Evolutionary conservation across 495 filamentous ascomycete species (phyloP).

Genomic region (Penicillium roqueforti): DNA sequence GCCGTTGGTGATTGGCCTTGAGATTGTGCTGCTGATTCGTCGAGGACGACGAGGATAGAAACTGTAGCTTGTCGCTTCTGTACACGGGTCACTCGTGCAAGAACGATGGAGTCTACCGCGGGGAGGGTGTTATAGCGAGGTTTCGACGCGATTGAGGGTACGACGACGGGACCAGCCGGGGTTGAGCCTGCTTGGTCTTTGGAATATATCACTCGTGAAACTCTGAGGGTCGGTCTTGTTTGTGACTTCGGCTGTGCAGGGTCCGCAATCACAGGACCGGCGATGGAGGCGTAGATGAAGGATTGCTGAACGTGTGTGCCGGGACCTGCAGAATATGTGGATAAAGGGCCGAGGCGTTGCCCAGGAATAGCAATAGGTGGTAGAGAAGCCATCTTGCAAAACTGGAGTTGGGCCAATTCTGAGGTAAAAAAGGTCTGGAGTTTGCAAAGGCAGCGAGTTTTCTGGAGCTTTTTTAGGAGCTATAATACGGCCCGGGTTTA

Average conservation of each 20-base stretch:
- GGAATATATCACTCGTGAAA: slow-evolving; percentile 35
- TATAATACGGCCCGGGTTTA: slow-evolving; percentile 13
- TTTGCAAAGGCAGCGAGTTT: slow-evolving; percentile 1
- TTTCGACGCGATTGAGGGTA: slow-evolving; percentile 19
- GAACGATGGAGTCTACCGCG: slow-evolving; percentile 69
- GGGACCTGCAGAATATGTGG: slow-evolving; percentile 63
- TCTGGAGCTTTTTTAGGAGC: slow-evolving; percentile 15
- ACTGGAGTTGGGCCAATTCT: neutral
- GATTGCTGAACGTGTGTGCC: slow-evolving; percentile 75
- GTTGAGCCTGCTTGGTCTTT: neutral
- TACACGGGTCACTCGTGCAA: slow-evolving; percentile 82
- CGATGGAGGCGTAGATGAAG: slow-evolving; percentile 70
- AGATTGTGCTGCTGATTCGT: slow-evolving; percentile 36
- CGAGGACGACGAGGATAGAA: slow-evolving; percentile 73
- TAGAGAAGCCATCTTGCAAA: slow-evolving; percentile 18
- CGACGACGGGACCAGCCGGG: slow-evolving; percentile 27
- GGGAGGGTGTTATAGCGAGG: slow-evolving; percentile 65
- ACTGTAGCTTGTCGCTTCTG: slow-evolving; percentile 77
- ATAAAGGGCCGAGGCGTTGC: slow-evolving; percentile 65
- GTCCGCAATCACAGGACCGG: slow-evolving; percentile 54
- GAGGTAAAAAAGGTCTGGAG: neutral
- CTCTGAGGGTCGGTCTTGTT: slow-evolving; percentile 53
- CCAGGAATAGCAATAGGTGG: slow-evolving; percentile 56
- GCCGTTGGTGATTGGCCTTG: slow-evolving; percentile 35
- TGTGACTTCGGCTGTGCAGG: slow-evolving; percentile 43